These are phyloP conservation scores for Xenoacremonium recifei DNA, from an alignment of 2,329 filamentous ascomycete species.

Conservation along the genomic window DNA sequence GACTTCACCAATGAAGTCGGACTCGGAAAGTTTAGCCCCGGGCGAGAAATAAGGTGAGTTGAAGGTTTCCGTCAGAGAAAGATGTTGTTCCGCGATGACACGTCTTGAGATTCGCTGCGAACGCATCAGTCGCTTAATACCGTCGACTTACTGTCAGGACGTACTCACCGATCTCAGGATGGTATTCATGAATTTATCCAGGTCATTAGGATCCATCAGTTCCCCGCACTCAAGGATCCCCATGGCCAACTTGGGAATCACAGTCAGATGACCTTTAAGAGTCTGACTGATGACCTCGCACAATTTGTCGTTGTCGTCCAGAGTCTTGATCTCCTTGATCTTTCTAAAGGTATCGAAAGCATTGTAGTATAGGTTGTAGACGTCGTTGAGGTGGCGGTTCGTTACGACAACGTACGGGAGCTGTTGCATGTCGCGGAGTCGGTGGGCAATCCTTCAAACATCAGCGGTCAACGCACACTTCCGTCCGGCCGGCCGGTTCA, in stretches of 20 bases:
- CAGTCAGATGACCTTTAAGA: slow-evolving; percentile 82
- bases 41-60: slow-evolving; percentile 88
- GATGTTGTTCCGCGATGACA: slow-evolving; percentile 96
- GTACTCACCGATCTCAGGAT: slow-evolving; percentile 76
- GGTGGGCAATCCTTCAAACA: slow-evolving; percentile 73
- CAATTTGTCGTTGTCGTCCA: slow-evolving; percentile 87
- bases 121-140: slow-evolving; percentile 5
- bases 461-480: slow-evolving; percentile 7
- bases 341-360: slow-evolving; percentile 92
- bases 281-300: slow-evolving; percentile 79
- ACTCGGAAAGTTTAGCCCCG: slow-evolving; percentile 66
- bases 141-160: background rate
- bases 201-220: slow-evolving; percentile 74
- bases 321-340: slow-evolving; percentile 75
- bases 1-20: slow-evolving; percentile 93
- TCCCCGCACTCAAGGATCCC: slow-evolving; percentile 88
- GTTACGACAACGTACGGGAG: slow-evolving; percentile 93
- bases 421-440: slow-evolving; percentile 94
- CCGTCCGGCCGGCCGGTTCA: slow-evolving; percentile 1
- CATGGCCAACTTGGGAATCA: slow-evolving; percentile 93
- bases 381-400: slow-evolving; percentile 90
- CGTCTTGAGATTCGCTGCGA: slow-evolving; percentile 83
- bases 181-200: slow-evolving; percentile 94
- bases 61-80: slow-evolving; percentile 92
- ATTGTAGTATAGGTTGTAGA: slow-evolving; percentile 94